phyloP scores from a whole-genome alignment of 768 basidiomycete species.

The Tulasnella calospora region DNA sequence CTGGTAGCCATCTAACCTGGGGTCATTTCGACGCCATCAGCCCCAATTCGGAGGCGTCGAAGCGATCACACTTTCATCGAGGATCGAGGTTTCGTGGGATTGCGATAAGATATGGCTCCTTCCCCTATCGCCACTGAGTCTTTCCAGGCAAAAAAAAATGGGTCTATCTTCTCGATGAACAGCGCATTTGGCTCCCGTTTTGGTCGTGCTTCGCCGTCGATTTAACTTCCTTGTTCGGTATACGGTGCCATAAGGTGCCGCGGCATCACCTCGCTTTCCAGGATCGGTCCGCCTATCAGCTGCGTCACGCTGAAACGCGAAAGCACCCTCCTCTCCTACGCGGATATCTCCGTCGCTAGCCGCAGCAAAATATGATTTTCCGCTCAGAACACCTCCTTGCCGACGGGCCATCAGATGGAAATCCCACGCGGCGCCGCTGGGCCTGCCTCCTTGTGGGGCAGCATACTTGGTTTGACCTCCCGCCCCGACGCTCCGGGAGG shows the following conservation, averaged over 20 bases:
- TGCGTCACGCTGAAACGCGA: background rate
- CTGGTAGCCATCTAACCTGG: background rate
- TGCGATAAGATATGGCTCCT: background rate
- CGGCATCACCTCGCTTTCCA: background rate
- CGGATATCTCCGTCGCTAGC: constrained; percentile 1
- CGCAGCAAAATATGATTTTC: constrained; percentile 3
- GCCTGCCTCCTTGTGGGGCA: background rate
- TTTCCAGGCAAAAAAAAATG: background rate
- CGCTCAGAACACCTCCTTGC: background rate
- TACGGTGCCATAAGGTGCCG: background rate
- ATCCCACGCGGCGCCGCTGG: background rate
- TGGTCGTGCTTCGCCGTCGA: background rate
- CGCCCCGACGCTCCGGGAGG: background rate
- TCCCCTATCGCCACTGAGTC: background rate
- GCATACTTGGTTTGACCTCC: background rate
- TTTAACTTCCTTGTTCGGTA: background rate
- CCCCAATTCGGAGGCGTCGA: background rate
- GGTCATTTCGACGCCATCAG: background rate
- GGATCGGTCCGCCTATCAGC: background rate
- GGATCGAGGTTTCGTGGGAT: background rate
- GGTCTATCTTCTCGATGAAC: background rate
- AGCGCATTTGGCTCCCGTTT: background rate
- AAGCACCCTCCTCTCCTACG: background rate
- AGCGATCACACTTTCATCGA: background rate
- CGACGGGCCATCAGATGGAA: background rate